Base-by-base conservation (phyloP, 352 stramenopile species). In the Phytophthora colocasiae region DNA sequence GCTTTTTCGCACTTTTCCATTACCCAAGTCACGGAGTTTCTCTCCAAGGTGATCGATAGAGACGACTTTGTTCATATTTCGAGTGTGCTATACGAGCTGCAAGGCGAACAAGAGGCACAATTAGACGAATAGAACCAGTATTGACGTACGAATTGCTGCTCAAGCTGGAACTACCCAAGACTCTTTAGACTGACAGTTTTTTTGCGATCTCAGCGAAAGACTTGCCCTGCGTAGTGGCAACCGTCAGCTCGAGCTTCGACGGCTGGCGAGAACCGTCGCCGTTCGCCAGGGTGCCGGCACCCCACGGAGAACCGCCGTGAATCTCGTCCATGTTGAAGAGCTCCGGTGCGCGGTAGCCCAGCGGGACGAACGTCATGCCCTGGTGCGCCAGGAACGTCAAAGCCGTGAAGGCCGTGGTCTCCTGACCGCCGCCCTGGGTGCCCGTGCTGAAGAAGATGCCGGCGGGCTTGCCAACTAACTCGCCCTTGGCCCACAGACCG, bases 101-200 rank as follows among this genome's bases (percentile, higher is more conserved):
- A 80, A 53, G 45, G 41, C 19, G 36, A 27, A 6, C 52, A 36
- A 36, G 31, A 36, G 31, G 4, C 31, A 11, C 31, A 36, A 63
- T 51, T 70, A 72, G 55, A 72, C 45, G 40, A 26, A 59, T 61
- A 65, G 58, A 36, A 36, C 31, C 31, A 36, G 31, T 36, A 14
- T 36, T 36, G 31, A 10, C 12, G 31, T 36, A 36, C 9, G 31
- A 34, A 3, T 3, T 11, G 90, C 59, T 76, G 86, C 73, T 80
- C 87, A 81, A 95, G 58, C 58, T 92, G n/a, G 91, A 97, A 11
- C 27, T 31, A 31, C 27, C 27, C 6, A 0, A 14, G 10, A 14
- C 36, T 12, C 19, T 54, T 24, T 59, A 66, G 22, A 39, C 17
- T 8, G 17, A 43, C 34, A 66, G 41, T n/a, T 66, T 55, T 19